Evolutionary conservation across 2,329 filamentous ascomycete species (phyloP), one percentile per base, ranked within the genome.

Genomic region (Aspergillus sp.): DNA sequence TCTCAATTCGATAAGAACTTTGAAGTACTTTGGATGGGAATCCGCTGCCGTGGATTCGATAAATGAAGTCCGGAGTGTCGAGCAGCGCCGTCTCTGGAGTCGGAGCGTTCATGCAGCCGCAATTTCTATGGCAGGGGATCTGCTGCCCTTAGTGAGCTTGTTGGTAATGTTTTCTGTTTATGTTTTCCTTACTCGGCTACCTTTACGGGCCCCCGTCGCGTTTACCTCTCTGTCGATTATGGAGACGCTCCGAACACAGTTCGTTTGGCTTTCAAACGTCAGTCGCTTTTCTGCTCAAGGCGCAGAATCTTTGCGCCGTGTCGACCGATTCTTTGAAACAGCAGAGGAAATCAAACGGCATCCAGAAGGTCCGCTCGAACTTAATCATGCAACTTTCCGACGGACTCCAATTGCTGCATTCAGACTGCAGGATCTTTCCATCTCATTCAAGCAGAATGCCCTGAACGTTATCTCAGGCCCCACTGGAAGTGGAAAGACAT

Each of bases 1-100:
- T 50, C 67, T 82, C 27, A 64, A 71, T 27, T 79, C 78, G 6
- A 80, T 82, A 44, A 71, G 75, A 8, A 76, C 75, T 11, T 73
- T 82, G 60, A 82, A 82, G 53, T 81, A 80, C 51, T 81, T 82
- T 57, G 75, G 75, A 2, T 82, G 78, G 79, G 78, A 82, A 53
- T 68, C 71, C 12, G 69, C 74, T 29, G 72, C 78, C 48, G 69
- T 72, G 8, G 64, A 72, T n/a, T 73, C 70, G 40, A 73, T 82
- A 44, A 68, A 76, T 28, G 62, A 69, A 5, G 69, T 76, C 8
- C 73, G 79, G 2, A 56, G 63, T 10, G 62, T 67, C 2, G 79
- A 82, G 54, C 78, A 81, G 48, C 72, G 71, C 34, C 70, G 73
- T 32, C 68, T 80, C 19, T 82, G 79, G 78, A 65, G 59, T 6